Percentiles rank a stretch among this genome's conserved stretches.
phyloP scores from a whole-genome alignment of 805 yeast genomes.

The Yamadazyma akitaensis region DNA sequence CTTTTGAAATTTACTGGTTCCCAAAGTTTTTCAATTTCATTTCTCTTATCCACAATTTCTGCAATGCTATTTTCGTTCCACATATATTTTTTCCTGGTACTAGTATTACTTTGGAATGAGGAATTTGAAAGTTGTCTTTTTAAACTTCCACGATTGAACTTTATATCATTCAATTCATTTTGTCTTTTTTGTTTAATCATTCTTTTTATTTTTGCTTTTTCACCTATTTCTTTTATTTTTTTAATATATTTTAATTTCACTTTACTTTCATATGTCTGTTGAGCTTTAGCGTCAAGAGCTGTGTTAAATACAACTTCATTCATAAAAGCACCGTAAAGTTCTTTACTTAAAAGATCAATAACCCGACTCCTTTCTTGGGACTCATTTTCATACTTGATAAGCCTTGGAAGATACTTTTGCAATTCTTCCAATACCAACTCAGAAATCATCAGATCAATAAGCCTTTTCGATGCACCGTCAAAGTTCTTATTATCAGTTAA shows the following conservation, averaged over 20 bases:
- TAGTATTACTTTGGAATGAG: slow-evolving; percentile 4
- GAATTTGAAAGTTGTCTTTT: slow-evolving; percentile 17
- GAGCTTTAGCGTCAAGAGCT: slow-evolving; percentile 45
- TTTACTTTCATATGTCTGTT: slow-evolving; percentile 25
- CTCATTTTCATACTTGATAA: slow-evolving; percentile 21
- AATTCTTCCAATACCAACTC: slow-evolving; percentile 26
- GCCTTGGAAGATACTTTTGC: slow-evolving; percentile 20
- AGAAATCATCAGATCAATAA: slow-evolving; percentile 20
- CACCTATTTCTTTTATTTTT: slow-evolving; percentile 28
- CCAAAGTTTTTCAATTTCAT: slow-evolving; percentile 44
- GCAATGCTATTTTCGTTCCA: slow-evolving; percentile 15
- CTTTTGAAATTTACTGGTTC: slow-evolving; percentile 39
- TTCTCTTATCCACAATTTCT: slow-evolving; percentile 24
- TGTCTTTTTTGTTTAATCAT: slow-evolving; percentile 19
- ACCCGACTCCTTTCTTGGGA: slow-evolving; percentile 20
- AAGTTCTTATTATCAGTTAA: slow-evolving; percentile 26
- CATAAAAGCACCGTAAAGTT: slow-evolving; percentile 58
- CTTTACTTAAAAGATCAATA: slow-evolving; percentile 43
- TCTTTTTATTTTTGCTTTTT: slow-evolving; percentile 20
- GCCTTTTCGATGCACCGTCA: slow-evolving; percentile 22
- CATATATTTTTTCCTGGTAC: slow-evolving; percentile 10
- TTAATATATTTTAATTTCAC: slow-evolving; percentile 30
- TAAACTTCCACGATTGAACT: slow-evolving; percentile 11
- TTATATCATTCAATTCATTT: slow-evolving; percentile 33
- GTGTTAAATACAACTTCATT: slow-evolving; percentile 51